Base-by-base conservation (phyloP, 139 green algal species). In the Trebouxia sp. region DNA sequence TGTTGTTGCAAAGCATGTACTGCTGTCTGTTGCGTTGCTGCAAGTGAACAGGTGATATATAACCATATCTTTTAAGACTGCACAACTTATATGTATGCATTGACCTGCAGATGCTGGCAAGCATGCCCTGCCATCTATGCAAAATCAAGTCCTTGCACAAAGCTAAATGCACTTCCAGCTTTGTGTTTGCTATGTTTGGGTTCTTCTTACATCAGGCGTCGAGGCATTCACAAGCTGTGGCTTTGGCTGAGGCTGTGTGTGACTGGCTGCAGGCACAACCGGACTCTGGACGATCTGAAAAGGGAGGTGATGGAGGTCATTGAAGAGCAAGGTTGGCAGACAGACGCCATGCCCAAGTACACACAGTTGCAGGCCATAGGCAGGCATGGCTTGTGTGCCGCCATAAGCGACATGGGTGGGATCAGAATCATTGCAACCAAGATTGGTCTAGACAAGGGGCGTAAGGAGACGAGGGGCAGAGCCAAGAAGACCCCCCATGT, bases 391-490 rank as follows among this genome's bases (percentile, higher is more conserved):
- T 32, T 77, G 5, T 11, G 37, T 7, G 67, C 67, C 22, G 67
- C 67, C 41, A 55, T 77, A 28, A 37, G 42, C 11, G 39, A 53
- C 22, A n/a, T 14, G 26, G 67, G 67, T 22, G 67, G 67, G 20
- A 55, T 77, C 67, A 77, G 35, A 38, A 38, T n/a, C 67, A 56
- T 77, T 77, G 67, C 67, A 30, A 39, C 67, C 26, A 22, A 55
- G 22, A 24, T 77, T 38, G 67, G 42, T 17, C 67, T 77, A 4
- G 55, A 0, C 67, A 32, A 32, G 20, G 6, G 20, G 35, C 35
- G 62, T 35, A 22, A 28, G 8, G 62, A 72, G 14, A 72, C 42
- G 32, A 35, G 62, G 10, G 62, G 62, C 32, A 72, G 62, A 15
- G 26, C 37, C 37, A 35, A 35, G 20, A 72, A 72, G 30, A 45